Evolutionary conservation across 108 stramenopile genomes (phyloP).

Genomic region (Nannochloropsis gaditana): DNA sequence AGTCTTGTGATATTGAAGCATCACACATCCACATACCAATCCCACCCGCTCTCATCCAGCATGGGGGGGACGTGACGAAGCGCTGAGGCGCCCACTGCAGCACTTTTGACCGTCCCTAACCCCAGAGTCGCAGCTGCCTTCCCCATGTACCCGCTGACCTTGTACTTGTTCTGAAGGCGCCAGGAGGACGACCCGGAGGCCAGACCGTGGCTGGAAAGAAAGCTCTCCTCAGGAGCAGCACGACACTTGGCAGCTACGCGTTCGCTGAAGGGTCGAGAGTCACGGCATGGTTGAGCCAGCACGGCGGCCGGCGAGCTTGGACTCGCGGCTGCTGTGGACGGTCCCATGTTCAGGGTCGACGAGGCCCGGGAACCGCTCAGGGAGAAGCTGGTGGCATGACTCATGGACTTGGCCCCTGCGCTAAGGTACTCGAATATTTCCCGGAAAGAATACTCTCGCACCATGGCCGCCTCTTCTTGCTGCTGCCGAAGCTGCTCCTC

Average conservation of each 20-base stretch:
- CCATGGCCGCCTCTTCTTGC: slow-evolving; percentile 4
- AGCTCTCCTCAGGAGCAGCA: slow-evolving; percentile 19
- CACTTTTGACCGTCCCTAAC: not conserved
- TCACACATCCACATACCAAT: slow-evolving; percentile 13
- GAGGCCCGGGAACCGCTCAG: not conserved
- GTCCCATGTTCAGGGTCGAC: not conserved
- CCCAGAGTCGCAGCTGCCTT: not conserved
- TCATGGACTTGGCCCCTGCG: not conserved
- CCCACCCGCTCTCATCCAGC: slow-evolving; percentile 8
- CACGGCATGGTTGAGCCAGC: not conserved
- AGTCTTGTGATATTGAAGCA: too few relatives aligned
- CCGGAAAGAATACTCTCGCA: slow-evolving; percentile 3
- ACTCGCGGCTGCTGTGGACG: not conserved
- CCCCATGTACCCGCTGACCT: slow-evolving; percentile 5
- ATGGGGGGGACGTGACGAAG: not conserved
- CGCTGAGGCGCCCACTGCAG: not conserved
- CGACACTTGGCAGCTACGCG: slow-evolving; percentile 7
- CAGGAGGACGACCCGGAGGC: not conserved
- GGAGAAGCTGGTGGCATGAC: not conserved
- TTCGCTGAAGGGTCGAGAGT: slow-evolving; percentile 13
- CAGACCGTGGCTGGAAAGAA: not conserved
- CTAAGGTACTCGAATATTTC: slow-evolving; percentile 15
- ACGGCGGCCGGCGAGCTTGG: not conserved
- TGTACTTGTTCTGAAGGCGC: not conserved
- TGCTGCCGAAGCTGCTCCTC: slow-evolving; percentile 6